Conservation (phyloP, 495 filamentous ascomycete genomes). For the Haplographium delicatum region DNA sequence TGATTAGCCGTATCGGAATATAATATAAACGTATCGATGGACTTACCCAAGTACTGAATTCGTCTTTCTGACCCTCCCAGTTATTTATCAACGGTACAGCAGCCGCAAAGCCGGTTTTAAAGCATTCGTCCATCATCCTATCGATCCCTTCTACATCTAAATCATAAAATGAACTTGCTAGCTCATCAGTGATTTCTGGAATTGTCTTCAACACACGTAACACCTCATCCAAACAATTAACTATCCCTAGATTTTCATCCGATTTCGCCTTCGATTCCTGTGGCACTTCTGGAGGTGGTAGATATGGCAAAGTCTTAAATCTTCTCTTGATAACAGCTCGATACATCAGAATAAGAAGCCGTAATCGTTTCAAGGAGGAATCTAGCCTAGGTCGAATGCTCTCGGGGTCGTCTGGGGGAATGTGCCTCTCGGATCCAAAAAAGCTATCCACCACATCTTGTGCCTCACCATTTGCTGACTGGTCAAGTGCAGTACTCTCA, state of each 20-base stretch:
- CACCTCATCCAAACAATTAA: conserved; percentile 30
- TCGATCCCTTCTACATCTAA: conserved; percentile 23
- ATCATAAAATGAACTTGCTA: conserved; percentile 42
- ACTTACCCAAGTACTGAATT: conserved; percentile 28
- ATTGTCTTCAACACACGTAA: conserved; percentile 35
- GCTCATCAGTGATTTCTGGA: conserved; percentile 41
- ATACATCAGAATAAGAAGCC: conserved; percentile 53
- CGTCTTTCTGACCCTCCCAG: conserved; percentile 26
- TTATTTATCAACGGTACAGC: conserved; percentile 19
- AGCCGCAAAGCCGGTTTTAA: conserved; percentile 16
- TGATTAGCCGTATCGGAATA: background rate
- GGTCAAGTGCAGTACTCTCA: no score
- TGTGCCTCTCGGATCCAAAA: conserved; percentile 48
- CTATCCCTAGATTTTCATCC: conserved; percentile 5
- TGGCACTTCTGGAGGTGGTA: conserved; percentile 25
- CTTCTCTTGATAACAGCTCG: conserved; percentile 55
- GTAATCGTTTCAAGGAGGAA: conserved; percentile 49
- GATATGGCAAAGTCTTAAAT: conserved; percentile 42
- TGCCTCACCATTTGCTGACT: conserved; percentile 42
- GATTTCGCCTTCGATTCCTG: conserved; percentile 6
- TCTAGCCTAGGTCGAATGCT: conserved; percentile 52
- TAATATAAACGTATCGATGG: background rate
- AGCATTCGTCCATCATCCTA: conserved; percentile 25
- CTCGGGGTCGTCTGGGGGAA: conserved; percentile 50
- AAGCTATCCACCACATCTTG: conserved; percentile 48